These are phyloP conservation scores for Mycena vulgaris DNA, from an alignment of 768 basidiomycete species.

Conservation along the genomic window DNA sequence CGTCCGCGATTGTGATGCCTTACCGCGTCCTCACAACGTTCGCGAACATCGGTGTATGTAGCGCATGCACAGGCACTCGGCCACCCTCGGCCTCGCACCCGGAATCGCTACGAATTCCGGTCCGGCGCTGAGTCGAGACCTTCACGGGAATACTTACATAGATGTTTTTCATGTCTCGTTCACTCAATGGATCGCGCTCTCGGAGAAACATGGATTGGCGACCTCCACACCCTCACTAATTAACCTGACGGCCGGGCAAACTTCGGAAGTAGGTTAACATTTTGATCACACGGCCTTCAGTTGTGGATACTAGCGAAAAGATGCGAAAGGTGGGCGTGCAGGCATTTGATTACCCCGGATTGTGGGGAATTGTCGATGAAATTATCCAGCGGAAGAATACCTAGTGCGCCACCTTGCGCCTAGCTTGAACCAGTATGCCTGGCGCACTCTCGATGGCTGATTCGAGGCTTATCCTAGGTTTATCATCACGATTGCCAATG, in stretches of 20 bases:
- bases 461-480: too few relatives aligned
- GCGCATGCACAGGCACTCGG: too few relatives aligned
- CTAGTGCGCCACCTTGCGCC: neutral
- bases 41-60: too few relatives aligned
- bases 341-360: slow-evolving; percentile 22
- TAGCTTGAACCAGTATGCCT: neutral
- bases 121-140: too few relatives aligned
- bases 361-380: slow-evolving; percentile 25
- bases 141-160: too few relatives aligned
- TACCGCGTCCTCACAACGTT: too few relatives aligned
- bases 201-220: slow-evolving; percentile 25
- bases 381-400: neutral
- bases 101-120: too few relatives aligned
- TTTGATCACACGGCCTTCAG: slow-evolving; percentile 6
- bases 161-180: neutral
- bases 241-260: slow-evolving; percentile 12
- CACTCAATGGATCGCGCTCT: neutral
- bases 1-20: neutral
- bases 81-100: too few relatives aligned
- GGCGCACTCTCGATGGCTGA: too few relatives aligned
- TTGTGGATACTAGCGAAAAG: neutral
- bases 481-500: neutral
- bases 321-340: too few relatives aligned
- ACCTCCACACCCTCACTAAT: neutral
- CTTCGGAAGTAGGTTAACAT: slow-evolving; percentile 21